Percentiles rank a stretch among this genome's conserved stretches.
phyloP scores from a whole-genome alignment of 306 rosid genomes.

The Fragaria ananassa region DNA sequence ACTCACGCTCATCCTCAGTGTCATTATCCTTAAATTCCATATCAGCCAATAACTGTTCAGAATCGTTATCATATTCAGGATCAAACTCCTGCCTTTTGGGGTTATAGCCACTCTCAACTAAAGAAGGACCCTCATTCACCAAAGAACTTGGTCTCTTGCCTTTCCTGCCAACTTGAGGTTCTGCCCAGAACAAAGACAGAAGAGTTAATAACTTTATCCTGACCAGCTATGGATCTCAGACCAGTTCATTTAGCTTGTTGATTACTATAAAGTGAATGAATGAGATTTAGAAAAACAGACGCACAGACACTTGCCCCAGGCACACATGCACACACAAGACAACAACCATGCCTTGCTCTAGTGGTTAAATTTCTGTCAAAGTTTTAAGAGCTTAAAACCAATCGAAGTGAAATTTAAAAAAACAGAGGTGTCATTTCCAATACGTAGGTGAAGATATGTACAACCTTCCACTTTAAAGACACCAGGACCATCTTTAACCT shows the following conservation, averaged over 20 bases:
- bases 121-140: constrained; percentile 70
- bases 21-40: constrained; percentile 96
- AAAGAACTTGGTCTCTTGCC: constrained; percentile 61
- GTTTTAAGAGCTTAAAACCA: not conserved
- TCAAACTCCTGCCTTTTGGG: constrained; percentile 84
- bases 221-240: constrained; percentile 7
- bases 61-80: constrained; percentile 93
- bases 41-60: constrained; percentile 86
- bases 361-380: not conserved
- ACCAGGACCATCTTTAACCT: constrained; percentile 61
- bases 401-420: not conserved
- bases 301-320: not conserved
- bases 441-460: constrained; percentile 14
- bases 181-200: constrained; percentile 38
- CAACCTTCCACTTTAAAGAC: constrained; percentile 78
- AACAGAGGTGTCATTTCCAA: not conserved
- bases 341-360: not conserved
- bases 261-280: not conserved
- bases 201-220: constrained; percentile 7
- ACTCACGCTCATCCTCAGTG: constrained; percentile 77
- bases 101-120: constrained; percentile 92
- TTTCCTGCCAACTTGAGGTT: constrained; percentile 63
- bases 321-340: not conserved
- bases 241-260: not conserved
- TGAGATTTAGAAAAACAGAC: not conserved